Evolutionary conservation across 169 alveolate genomes (phyloP), one percentile per base, ranked within the genome.

Genomic region (Theileria annulata): DNA sequence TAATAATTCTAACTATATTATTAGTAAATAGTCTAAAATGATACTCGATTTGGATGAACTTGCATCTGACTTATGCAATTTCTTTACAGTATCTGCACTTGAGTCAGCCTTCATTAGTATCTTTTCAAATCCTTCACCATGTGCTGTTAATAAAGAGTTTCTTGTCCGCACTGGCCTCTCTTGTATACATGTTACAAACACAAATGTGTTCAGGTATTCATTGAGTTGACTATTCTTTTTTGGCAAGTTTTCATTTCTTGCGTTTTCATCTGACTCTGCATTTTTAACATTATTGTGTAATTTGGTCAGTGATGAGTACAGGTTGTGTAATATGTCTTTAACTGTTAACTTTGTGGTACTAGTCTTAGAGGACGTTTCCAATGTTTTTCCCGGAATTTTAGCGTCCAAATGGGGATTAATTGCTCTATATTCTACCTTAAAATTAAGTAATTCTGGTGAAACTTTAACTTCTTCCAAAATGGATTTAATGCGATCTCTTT

Each of bases 401-500:
- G 25, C 59, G 12, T 62, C 63, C 0, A 27, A 47, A 0, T 42
- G 75, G 21, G 49, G 47, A 33, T 75, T 31, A 15, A 81, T 54
- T 37, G 84, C 49, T 21, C 31, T 54, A 27, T 74, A 81, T 51
- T 77, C 72, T n/a, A 51, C 68, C 25, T 81, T 81, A 51, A 66
- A 76, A 42, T 81, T 83, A 30, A 74, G 75, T 9, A 81, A 73
- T 23, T 81, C 88, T 9, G 88, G 83, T 28, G 83, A 37, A 1
- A 59, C 73, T 12, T 86, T 87, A 25, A 83, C 54, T 33, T 86
- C 89, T 67, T 79, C 89, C 28, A 90, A 42, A 35, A 79, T 64
- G 33, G 88, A 83, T 58, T 86, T 90, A 33, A 90, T 78, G 70
- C 89, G 83, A 62, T 80, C 89, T 35, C 92, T 66, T 56, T 90